Percentiles rank a stretch among this genome's conserved stretches.
These are phyloP conservation scores for Sarcomyxa edulis DNA, from an alignment of 768 basidiomycete genomes.

Conservation along the genomic window DNA sequence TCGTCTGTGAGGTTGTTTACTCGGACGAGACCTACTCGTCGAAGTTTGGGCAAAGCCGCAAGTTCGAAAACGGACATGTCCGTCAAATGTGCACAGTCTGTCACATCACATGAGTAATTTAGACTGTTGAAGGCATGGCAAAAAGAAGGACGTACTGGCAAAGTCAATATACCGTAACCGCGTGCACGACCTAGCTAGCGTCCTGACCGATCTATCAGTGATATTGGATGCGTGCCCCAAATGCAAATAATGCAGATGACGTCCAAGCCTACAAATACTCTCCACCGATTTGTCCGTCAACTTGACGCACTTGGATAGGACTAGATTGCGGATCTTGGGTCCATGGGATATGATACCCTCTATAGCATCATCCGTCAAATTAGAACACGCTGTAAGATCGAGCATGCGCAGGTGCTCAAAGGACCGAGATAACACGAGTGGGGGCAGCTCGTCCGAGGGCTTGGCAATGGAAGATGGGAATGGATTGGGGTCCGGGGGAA, in stretches of 20 bases:
- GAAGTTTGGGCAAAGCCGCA: constrained; percentile 80
- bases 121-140: constrained; percentile 9
- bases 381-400: constrained; percentile 83
- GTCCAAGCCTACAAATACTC: constrained; percentile 83
- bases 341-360: constrained; percentile 79
- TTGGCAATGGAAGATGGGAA: constrained; percentile 32
- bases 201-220: constrained; percentile 83
- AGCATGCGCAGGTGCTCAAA: constrained; percentile 90
- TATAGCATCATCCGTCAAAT: constrained; percentile 77
- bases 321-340: constrained; percentile 80
- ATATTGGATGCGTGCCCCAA: constrained; percentile 88
- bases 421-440: constrained; percentile 55
- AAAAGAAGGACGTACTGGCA: constrained; percentile 53
- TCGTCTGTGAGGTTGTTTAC: constrained; percentile 92
- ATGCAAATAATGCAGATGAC: constrained; percentile 91
- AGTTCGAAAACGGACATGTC: constrained; percentile 95
- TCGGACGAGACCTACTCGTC: constrained; percentile 91
- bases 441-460: constrained; percentile 45
- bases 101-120: constrained; percentile 9
- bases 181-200: constrained; percentile 81
- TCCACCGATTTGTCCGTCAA: constrained; percentile 82
- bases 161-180: constrained; percentile 93
- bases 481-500: constrained; percentile 30
- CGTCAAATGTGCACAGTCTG: constrained; percentile 83
- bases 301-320: constrained; percentile 76